Conservation (phyloP, 164 flowering plant genomes). For the Cinnamomum chago region DNA sequence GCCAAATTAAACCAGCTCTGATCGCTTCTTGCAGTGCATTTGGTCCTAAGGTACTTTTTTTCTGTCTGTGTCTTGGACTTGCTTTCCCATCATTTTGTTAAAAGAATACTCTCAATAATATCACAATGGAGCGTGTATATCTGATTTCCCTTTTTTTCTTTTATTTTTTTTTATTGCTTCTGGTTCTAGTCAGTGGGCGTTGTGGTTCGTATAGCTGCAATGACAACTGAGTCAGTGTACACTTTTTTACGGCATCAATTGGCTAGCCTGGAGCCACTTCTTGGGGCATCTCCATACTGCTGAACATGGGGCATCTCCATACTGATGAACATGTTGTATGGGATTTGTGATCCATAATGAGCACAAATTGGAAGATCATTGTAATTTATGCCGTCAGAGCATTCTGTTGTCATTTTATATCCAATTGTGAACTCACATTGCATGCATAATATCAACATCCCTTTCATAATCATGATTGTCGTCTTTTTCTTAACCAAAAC, state of each 20-base stretch:
- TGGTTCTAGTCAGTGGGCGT: constrained; percentile 60
- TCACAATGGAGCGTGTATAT: neutral
- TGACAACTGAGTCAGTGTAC: constrained; percentile 75
- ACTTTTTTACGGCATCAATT: constrained; percentile 57
- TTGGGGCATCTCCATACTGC: constrained; percentile 64
- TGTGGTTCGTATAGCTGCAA: constrained; percentile 67
- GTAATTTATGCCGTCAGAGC: neutral
- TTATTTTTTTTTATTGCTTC: neutral
- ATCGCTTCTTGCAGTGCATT: constrained; percentile 80
- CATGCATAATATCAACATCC: too few relatives aligned
- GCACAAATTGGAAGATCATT: neutral
- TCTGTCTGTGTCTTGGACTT: constrained; percentile 1
- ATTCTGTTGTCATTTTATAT: neutral
- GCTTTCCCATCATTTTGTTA: neutral
- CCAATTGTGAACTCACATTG: too few relatives aligned
- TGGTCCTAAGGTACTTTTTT: constrained; percentile 71
- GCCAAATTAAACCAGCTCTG: constrained; percentile 43
- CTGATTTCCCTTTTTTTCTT: neutral
- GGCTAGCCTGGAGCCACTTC: constrained; percentile 54
- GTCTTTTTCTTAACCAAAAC: too few relatives aligned
- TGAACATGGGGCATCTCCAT: constrained; percentile 57
- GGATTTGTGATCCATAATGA: neutral
- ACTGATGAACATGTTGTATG: constrained; percentile 22
- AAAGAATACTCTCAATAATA: neutral
- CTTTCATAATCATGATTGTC: too few relatives aligned